phyloP scores from a whole-genome alignment of 345 rosid species.

The Trapa bicornis region DNA sequence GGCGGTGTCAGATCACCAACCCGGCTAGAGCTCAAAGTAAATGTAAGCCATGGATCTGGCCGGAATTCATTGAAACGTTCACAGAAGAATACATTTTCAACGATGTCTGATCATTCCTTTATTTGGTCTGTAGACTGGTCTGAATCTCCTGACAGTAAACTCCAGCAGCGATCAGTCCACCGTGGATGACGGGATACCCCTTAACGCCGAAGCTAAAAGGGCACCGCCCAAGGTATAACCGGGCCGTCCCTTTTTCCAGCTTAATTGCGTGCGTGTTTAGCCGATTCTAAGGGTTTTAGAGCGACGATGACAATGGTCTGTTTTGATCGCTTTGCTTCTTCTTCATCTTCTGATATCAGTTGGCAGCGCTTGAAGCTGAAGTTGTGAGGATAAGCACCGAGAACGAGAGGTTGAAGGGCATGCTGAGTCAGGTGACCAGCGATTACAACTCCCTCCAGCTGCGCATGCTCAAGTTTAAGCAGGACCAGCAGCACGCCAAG shows the following conservation, averaged over 20 bases:
- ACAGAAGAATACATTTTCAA: no score
- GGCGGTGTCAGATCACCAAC: conserved; percentile 5
- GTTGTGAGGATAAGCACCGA: conserved; percentile 33
- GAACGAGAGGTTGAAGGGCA: conserved; percentile 32
- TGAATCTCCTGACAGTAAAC: conserved; percentile 50
- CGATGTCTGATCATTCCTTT: no score
- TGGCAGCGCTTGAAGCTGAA: conserved; percentile 36
- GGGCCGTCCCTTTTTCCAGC: neutral
- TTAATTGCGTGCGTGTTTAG: no score
- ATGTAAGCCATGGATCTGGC: conserved; percentile 20
- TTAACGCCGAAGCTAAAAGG: conserved; percentile 34
- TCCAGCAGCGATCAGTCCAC: conserved; percentile 51
- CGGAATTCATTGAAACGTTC: no score
- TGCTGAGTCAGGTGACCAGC: conserved; percentile 31
- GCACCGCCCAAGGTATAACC: conserved; percentile 31
- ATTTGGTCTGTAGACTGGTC: conserved; percentile 32
- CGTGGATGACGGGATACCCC: conserved; percentile 49
- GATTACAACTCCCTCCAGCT: conserved; percentile 34
- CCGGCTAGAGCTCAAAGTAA: conserved; percentile 24
- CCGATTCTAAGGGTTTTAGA: no score
- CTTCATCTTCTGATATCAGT: conserved; percentile 13
- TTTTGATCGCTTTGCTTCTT: no score
- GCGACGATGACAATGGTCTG: no score
- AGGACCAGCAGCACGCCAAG: conserved; percentile 13
- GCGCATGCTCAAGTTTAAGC: conserved; percentile 25